Evolutionary conservation across 2,329 filamentous ascomycete species (phyloP).

Genomic region (Cyanodermella asteris): DNA sequence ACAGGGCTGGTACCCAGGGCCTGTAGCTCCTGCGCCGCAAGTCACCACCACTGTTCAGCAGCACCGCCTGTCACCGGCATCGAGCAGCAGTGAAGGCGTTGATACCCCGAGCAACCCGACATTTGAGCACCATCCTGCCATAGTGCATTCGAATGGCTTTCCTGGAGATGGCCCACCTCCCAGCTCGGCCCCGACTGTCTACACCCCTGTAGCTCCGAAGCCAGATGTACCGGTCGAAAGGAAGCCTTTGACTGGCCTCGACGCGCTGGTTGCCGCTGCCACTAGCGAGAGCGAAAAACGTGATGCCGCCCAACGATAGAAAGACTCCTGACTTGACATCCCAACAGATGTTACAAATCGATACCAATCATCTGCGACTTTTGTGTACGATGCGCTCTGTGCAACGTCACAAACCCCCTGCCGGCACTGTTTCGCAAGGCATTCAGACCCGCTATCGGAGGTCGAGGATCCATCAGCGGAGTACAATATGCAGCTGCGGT

Average conservation of each 20-base stretch:
- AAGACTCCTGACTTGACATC: no score
- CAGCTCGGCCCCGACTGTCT: constrained; percentile 8
- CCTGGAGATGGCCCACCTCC: constrained; percentile 14
- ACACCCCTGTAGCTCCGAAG: constrained; percentile 12
- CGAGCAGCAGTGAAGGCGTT: constrained; percentile 26
- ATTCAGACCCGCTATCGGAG: no score
- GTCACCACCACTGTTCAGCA: constrained; percentile 12
- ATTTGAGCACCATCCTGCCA: constrained; percentile 26
- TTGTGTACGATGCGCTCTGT: no score
- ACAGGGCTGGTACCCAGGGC: constrained; percentile 15
- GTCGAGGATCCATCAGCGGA: no score
- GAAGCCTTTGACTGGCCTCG: constrained; percentile 25
- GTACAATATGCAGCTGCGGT: no score
- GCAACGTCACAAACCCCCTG: no score
- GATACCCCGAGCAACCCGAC: constrained; percentile 24
- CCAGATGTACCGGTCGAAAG: constrained; percentile 11
- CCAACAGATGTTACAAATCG: no score
- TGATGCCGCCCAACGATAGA: neutral
- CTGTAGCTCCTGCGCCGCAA: constrained; percentile 12
- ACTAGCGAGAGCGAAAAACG: constrained; percentile 22
- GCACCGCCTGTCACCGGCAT: constrained; percentile 26
- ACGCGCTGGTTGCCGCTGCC: constrained; percentile 27
- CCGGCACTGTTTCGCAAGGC: no score
- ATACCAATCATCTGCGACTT: no score
- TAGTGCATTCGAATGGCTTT: constrained; percentile 25